A percentile compares a stretch with the other conserved stretches of the same genome.
Conservation (phyloP, 2,329 filamentous ascomycete genomes). For the Aspergillus sergii region DNA sequence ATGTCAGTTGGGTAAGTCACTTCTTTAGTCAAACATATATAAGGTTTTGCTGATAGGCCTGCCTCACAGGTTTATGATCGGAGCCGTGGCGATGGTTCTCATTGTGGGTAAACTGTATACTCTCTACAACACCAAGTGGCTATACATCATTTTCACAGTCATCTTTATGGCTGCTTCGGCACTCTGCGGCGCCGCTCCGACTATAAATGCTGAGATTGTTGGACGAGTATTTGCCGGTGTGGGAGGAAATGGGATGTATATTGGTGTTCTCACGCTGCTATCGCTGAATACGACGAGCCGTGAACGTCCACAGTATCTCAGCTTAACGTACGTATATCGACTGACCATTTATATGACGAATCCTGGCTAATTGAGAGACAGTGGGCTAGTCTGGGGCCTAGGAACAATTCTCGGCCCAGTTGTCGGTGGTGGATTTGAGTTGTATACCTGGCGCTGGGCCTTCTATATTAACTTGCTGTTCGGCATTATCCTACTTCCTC, state of each 20-base stretch:
- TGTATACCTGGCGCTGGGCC: slow-evolving; percentile 36
- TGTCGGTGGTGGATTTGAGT: slow-evolving; percentile 15
- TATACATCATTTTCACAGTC: slow-evolving; percentile 28
- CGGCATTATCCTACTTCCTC: slow-evolving; percentile 46
- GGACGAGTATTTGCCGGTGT: slow-evolving; percentile 36
- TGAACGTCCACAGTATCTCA: slow-evolving; percentile 35
- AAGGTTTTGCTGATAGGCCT: background rate
- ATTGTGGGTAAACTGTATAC: slow-evolving; percentile 40
- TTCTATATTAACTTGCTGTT: slow-evolving; percentile 61
- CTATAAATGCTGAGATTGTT: slow-evolving; percentile 51
- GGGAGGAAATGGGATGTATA: slow-evolving; percentile 35
- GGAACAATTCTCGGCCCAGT: slow-evolving; percentile 39
- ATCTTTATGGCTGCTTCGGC: slow-evolving; percentile 34
- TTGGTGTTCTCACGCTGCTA: slow-evolving; percentile 32
- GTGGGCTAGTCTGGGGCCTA: slow-evolving; percentile 40
- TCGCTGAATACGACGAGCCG: background rate
- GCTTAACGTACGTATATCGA: slow-evolving; percentile 16
- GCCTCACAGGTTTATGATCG: slow-evolving; percentile 46
- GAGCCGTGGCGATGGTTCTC: slow-evolving; percentile 44
- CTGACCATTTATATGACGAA: fast-evolving
- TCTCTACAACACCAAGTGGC: slow-evolving; percentile 49
- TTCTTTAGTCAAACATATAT: background rate
- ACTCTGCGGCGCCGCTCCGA: slow-evolving; percentile 47
- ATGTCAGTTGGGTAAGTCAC: slow-evolving; percentile 1
- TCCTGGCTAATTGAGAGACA: background rate